phyloP scores from a whole-genome alignment of 2,329 filamentous ascomycete species.

The Beauveria medogensis region DNA sequence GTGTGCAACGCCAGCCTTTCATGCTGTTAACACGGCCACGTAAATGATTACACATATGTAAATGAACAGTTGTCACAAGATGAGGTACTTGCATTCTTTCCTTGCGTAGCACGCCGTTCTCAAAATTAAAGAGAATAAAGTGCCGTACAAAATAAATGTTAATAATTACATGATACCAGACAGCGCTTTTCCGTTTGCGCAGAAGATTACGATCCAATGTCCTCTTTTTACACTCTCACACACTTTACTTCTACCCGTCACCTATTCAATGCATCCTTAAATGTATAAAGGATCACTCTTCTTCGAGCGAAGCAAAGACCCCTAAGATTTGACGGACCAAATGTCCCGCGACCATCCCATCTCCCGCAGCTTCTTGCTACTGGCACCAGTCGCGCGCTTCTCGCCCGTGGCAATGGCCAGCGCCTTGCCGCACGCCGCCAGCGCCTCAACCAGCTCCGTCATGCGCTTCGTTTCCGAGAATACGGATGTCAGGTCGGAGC shows the following conservation, averaged over 20 bases:
- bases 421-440: slow-evolving; percentile 71
- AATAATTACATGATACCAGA: neutral
- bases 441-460: slow-evolving; percentile 65
- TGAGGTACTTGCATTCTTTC: no score
- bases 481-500: slow-evolving; percentile 55
- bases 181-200: neutral
- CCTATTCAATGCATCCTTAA: neutral
- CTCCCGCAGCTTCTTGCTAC: slow-evolving; percentile 52
- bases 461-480: slow-evolving; percentile 60
- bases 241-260: neutral
- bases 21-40: neutral
- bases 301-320: neutral
- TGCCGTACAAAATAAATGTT: neutral
- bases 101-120: neutral
- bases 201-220: neutral
- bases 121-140: neutral
- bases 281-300: neutral
- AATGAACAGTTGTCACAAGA: neutral
- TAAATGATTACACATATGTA: neutral
- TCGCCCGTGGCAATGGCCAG: slow-evolving; percentile 50
- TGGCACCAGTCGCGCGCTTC: slow-evolving; percentile 40
- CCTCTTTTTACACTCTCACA: neutral
- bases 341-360: slow-evolving; percentile 56
- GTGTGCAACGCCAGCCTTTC: neutral
- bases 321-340: slow-evolving; percentile 47